Percentiles rank a stretch among this genome's conserved stretches.
phyloP scores from a whole-genome alignment of 2,329 filamentous ascomycete species.

The Emergomyces orientalis region DNA sequence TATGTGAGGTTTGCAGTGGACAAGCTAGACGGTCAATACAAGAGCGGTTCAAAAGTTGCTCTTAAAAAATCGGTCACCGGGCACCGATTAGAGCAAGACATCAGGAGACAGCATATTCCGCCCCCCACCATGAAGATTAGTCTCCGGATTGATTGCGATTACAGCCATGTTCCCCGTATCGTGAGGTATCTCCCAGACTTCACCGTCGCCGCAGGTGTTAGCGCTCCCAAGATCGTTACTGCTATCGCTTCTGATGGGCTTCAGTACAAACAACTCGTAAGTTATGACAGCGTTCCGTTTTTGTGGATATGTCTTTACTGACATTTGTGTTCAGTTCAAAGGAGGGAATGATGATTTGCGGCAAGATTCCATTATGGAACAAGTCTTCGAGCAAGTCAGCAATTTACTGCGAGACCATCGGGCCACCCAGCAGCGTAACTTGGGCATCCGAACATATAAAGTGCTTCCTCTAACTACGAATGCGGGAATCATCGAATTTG shows the following conservation, averaged over 20 bases:
- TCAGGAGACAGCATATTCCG: slow-evolving; percentile 62
- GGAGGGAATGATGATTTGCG: slow-evolving; percentile 91
- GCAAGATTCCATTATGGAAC: slow-evolving; percentile 98
- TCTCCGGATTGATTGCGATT: slow-evolving; percentile 63
- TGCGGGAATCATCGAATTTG: slow-evolving; percentile 93
- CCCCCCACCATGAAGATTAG: slow-evolving; percentile 83
- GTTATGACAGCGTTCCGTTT: slow-evolving; percentile 16
- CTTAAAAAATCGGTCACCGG: slow-evolving; percentile 57
- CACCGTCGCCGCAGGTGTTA: slow-evolving; percentile 79
- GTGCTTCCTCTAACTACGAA: slow-evolving; percentile 78
- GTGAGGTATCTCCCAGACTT: slow-evolving; percentile 63
- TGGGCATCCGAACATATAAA: slow-evolving; percentile 94
- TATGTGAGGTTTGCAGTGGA: slow-evolving; percentile 45
- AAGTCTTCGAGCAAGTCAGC: slow-evolving; percentile 94
- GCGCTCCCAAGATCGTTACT: slow-evolving; percentile 86
- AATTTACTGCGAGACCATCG: slow-evolving; percentile 79
- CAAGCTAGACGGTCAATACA: slow-evolving; percentile 51
- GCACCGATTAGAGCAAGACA: slow-evolving; percentile 51
- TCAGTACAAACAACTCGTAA: slow-evolving; percentile 73
- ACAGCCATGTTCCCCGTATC: slow-evolving; percentile 67
- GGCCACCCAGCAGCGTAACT: slow-evolving; percentile 73
- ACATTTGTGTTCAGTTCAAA: slow-evolving; percentile 54
- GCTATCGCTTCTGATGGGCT: slow-evolving; percentile 67
- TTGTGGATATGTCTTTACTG: slow-evolving; percentile 10
- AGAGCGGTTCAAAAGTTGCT: slow-evolving; percentile 54